Evolutionary conservation across 2,329 filamentous ascomycete species (phyloP).

Genomic region (Aspergillus sp.): DNA sequence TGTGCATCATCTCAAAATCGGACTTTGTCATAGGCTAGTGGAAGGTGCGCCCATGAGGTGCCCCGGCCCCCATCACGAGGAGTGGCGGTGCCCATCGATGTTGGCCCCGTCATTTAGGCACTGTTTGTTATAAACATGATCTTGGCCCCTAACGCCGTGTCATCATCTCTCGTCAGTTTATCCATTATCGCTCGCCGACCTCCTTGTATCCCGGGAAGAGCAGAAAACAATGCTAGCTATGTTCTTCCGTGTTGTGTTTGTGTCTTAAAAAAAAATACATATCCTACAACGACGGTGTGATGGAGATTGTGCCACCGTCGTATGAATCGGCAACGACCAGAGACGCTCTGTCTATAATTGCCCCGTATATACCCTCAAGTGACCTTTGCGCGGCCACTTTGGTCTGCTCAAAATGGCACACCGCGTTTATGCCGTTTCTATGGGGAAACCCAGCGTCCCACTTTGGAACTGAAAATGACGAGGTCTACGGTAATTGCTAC

Average conservation of each 20-base stretch:
- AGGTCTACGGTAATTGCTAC: constrained; percentile 52
- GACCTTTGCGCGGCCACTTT: constrained; percentile 57
- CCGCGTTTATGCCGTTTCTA: constrained; percentile 58
- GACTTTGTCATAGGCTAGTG: background rate
- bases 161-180: background rate
- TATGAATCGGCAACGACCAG: constrained; percentile 57
- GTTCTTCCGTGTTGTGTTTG: background rate
- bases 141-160: background rate
- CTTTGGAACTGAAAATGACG: constrained; percentile 60
- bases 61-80: constrained; percentile 8
- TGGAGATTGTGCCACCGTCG: constrained; percentile 61
- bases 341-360: constrained; percentile 57
- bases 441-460: constrained; percentile 65
- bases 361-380: constrained; percentile 55
- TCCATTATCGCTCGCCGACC: background rate
- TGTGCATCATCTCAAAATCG: background rate
- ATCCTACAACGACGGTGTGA: constrained; percentile 24
- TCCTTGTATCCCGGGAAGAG: background rate
- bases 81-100: constrained; percentile 14
- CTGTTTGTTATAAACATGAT: background rate
- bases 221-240: background rate
- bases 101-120: background rate
- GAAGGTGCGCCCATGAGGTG: constrained; percentile 1
- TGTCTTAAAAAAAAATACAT: background rate
- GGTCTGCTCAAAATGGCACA: constrained; percentile 59